Conservation (phyloP, 306 rosid genomes). For the Carpinus viminea region DNA sequence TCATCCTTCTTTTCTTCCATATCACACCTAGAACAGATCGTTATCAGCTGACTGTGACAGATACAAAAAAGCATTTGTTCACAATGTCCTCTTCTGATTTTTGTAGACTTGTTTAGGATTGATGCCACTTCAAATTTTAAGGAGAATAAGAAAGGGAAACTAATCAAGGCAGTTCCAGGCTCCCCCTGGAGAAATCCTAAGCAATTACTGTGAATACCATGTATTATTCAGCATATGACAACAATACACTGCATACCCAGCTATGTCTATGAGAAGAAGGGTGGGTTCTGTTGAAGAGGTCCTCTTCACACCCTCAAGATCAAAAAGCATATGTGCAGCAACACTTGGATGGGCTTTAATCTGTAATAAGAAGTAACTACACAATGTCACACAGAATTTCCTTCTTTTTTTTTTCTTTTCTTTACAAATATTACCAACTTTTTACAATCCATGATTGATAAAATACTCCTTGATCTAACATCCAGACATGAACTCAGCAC, state of each 20-base stretch:
- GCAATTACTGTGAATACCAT: background rate
- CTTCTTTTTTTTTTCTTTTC: background rate
- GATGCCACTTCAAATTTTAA: background rate
- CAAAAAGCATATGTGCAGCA: conserved; percentile 78
- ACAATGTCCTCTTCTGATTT: conserved; percentile 3
- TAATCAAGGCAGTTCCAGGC: conserved; percentile 14
- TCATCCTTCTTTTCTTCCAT: conserved; percentile 99
- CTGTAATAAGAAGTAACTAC: conserved; percentile 41
- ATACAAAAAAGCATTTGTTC: background rate
- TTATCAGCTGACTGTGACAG: conserved; percentile 21
- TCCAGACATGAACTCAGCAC: conserved; percentile 44
- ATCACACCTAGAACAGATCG: conserved; percentile 69
- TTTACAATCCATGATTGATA: conserved; percentile 18
- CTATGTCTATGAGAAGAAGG: conserved; percentile 84
- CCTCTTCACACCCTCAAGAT: conserved; percentile 74
- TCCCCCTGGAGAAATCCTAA: conserved; percentile 18
- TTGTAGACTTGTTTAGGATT: background rate
- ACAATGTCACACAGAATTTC: background rate
- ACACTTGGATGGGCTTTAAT: conserved; percentile 91
- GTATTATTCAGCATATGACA: conserved; percentile 17
- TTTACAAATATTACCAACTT: background rate
- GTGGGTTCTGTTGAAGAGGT: conserved; percentile 85
- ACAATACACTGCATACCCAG: conserved; percentile 70
- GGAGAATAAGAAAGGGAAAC: background rate
- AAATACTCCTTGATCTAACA: conserved; percentile 23